Base-by-base conservation (phyloP, 805 yeast species). In the Candida palmyrensis region DNA sequence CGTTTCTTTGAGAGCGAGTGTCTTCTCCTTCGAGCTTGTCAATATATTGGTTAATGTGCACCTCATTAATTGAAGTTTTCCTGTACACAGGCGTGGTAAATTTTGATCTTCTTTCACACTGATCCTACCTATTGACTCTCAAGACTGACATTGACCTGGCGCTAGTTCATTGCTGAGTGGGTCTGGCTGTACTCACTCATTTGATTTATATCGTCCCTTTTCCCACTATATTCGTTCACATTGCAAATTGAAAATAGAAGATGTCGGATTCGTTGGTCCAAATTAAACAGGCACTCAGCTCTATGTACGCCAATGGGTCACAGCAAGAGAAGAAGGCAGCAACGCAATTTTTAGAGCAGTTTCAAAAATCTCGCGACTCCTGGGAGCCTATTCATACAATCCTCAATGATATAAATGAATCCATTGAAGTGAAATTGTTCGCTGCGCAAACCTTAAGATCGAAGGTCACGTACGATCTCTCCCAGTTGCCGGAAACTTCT, bases 401-500 rank as follows among this genome's bases (percentile, higher is more conserved):
- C 2, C 66, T 88, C 20, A 43, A 45, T 17, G 44, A 44, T 23
- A 53, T 53, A 18, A 44, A 55, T 13, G 43, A 43, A 19, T 58
- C 75, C 3, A 42, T 77, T 27, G 85, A 82, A 49, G 60, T 82
- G 32, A 79, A 78, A 47, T 66, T 92, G 48, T 92, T 94, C 62
- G 82, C 90, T 11, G 82, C 97, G 0, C 98, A 94, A 55, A 92
- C 98, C 1, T 61, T 92, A 40, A 68, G 96, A 41, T 79, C 89
- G 27, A 89, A 81, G 51, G 73, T 87, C 32, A 82, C 84, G 9
- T 89, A 85, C 55, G 97, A 92, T 57, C 65, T 90, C 43, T 41
- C 39, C 35, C 97, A 92, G 57, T 59, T 92, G 4, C 84, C 87
- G 0, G 65, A 58, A 16, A 72, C 68, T 4, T 66, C 77, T n/a